Evolutionary conservation across 805 yeast species (phyloP), one percentile per base, ranked within the genome.

Genomic region (Candida hungchunana): DNA sequence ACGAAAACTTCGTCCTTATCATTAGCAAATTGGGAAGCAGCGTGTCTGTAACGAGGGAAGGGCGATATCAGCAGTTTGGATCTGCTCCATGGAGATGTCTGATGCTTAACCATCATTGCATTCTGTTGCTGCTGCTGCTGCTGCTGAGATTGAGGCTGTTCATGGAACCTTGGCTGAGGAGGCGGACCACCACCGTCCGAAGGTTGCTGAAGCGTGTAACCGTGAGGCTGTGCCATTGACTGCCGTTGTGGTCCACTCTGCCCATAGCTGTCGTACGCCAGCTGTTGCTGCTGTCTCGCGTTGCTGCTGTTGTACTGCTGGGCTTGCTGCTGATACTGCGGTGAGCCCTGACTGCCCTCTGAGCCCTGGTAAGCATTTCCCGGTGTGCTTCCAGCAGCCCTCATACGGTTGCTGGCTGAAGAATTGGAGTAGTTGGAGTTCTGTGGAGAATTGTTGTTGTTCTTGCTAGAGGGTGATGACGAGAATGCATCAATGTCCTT

Each of bases 11-110:
- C 93, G 36, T 86, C 86, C 37, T 80, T 80, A 20, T 86, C 88
- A 11, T 93, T 79, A 6, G 87, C 73, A 17, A 77, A 64, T 17
- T 82, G 65, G 3, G 95, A 84, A 0, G 93, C 81, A 1, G 94
- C 86, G 60, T 90, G 97, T 49, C 97, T 81, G 57, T 87, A 88
- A 29, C 98, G 75, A 4, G 99, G 97, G 55, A 90, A 88, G 2
- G 97, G 98, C 3, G 93, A 83, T 46, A 77, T 73, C 39, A 64
- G 65, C 12, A 84, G 61, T 51, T 77, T 79, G 44, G 73, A 71
- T 45, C 81, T 66, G 34, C 64, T 67, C 94, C 93, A 84, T 1
- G 89, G 88, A 0, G 47, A n/a, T 32, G 42, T 38, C 25, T 17
- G 53, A 43, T 28, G 50, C 32, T 49, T n/a, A n/a, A n/a, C n/a